A percentile compares a stretch with the other conserved stretches of the same genome.
Evolutionary conservation across 352 stramenopile genomes (phyloP).

Genomic region (Globisporangium camurandrum): DNA sequence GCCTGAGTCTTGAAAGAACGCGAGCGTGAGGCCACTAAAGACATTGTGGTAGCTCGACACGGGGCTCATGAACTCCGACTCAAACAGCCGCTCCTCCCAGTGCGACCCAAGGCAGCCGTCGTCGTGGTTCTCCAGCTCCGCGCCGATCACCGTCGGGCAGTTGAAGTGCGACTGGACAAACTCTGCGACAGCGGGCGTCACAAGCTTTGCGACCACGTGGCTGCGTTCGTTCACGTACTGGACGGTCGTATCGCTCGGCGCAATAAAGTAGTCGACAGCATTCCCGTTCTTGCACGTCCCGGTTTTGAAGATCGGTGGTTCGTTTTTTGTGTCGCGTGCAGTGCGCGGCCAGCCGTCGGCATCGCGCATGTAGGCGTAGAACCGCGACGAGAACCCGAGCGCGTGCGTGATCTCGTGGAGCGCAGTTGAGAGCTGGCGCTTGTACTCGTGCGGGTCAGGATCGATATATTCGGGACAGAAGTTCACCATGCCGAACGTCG

Average conservation of each 20-base stretch:
- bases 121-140: constrained; percentile 75
- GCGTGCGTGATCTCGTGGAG: constrained; percentile 82
- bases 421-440: constrained; percentile 54
- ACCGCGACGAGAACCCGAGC: constrained; percentile 69
- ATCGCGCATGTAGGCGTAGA: constrained; percentile 70
- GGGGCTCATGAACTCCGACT: constrained; percentile 77
- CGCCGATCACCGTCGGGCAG: constrained; percentile 43
- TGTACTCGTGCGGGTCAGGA: constrained; percentile 40
- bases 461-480: constrained; percentile 72
- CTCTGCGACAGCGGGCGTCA: constrained; percentile 50
- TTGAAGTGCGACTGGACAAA: constrained; percentile 66
- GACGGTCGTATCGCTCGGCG: constrained; percentile 33
- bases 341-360: constrained; percentile 60
- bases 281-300: constrained; percentile 51
- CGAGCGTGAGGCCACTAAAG: constrained; percentile 59
- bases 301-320: constrained; percentile 15
- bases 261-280: constrained; percentile 27
- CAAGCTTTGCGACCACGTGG: constrained; percentile 52
- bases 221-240: constrained; percentile 46
- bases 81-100: constrained; percentile 81
- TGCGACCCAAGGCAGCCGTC: constrained; percentile 69
- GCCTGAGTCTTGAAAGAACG: constrained; percentile 79
- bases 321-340: constrained; percentile 32
- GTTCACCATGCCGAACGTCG: constrained; percentile 80
- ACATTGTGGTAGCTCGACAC: constrained; percentile 72